These are phyloP conservation scores for Candida easanensis DNA, from an alignment of 805 yeast genomes.

Conservation along the genomic window DNA sequence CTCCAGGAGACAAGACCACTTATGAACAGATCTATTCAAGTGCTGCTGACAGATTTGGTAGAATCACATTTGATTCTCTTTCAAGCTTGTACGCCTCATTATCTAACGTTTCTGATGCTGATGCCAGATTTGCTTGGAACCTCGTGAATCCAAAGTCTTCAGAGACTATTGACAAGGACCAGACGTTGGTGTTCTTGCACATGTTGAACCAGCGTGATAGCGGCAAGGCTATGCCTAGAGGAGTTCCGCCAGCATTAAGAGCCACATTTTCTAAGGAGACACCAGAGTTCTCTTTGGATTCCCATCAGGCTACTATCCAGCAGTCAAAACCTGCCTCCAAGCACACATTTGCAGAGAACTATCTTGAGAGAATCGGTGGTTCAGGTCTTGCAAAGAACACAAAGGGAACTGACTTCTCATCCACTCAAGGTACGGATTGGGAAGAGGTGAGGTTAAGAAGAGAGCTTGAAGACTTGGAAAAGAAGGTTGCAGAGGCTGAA, in stretches of 20 bases:
- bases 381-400: constrained; percentile 30
- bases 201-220: constrained; percentile 86
- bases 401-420: constrained; percentile 68
- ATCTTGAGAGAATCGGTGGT: constrained; percentile 57
- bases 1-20: constrained; percentile 77
- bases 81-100: constrained; percentile 67
- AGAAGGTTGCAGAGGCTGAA: constrained; percentile 57
- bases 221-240: constrained; percentile 81
- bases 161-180: constrained; percentile 91
- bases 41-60: constrained; percentile 74
- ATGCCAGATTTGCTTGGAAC: constrained; percentile 90
- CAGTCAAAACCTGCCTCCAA: constrained; percentile 23
- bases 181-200: constrained; percentile 83
- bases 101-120: constrained; percentile 74
- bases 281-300: constrained; percentile 66
- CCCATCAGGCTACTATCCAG: constrained; percentile 44
- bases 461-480: constrained; percentile 73
- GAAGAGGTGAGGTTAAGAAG: constrained; percentile 82
- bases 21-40: constrained; percentile 78
- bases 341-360: constrained; percentile 50
- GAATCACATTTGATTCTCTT: constrained; percentile 72
- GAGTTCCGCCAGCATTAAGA: constrained; percentile 90
- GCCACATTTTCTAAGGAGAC: constrained; percentile 88
- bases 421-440: constrained; percentile 80
- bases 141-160: constrained; percentile 86